These are phyloP conservation scores for Dothistroma pini DNA, from an alignment of 2,329 filamentous ascomycete species.

Conservation along the genomic window DNA sequence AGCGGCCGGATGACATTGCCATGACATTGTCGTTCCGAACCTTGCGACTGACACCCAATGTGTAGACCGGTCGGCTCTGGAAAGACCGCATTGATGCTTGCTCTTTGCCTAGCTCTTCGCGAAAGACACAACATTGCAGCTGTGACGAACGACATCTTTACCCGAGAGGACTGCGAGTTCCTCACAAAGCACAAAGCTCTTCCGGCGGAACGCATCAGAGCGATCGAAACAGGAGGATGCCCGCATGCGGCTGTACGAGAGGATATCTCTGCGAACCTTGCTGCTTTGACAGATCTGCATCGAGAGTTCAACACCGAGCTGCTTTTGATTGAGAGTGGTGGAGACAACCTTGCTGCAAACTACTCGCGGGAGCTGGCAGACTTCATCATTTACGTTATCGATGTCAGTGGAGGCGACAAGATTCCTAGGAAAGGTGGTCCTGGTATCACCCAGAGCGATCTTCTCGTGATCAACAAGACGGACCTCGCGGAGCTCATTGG, in stretches of 20 bases:
- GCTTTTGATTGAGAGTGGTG: constrained; percentile 90
- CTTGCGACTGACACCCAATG: neutral
- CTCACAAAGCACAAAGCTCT: constrained; percentile 82
- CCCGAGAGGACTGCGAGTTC: constrained; percentile 95
- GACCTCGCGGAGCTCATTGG: constrained; percentile 88
- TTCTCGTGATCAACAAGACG: constrained; percentile 95
- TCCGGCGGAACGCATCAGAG: constrained; percentile 76
- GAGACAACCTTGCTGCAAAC: constrained; percentile 95
- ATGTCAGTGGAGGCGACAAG: constrained; percentile 95
- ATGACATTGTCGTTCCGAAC: neutral
- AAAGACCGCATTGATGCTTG: constrained; percentile 95
- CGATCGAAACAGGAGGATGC: constrained; percentile 96
- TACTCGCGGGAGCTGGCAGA: constrained; percentile 93
- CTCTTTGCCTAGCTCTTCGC: constrained; percentile 81
- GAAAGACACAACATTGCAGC: constrained; percentile 81
- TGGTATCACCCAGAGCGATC: constrained; percentile 92
- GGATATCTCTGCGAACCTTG: constrained; percentile 91
- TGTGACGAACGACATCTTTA: constrained; percentile 99
- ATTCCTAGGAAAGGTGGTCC: constrained; percentile 93
- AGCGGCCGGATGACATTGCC: neutral
- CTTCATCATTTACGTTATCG: constrained; percentile 98
- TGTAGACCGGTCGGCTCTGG: constrained; percentile 87
- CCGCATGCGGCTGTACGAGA: constrained; percentile 96
- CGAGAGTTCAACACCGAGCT: constrained; percentile 74
- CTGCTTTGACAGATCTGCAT: constrained; percentile 86